Evolutionary conservation across 2,329 filamentous ascomycete genomes (phyloP).

Genomic region (Monilinia polystroma): DNA sequence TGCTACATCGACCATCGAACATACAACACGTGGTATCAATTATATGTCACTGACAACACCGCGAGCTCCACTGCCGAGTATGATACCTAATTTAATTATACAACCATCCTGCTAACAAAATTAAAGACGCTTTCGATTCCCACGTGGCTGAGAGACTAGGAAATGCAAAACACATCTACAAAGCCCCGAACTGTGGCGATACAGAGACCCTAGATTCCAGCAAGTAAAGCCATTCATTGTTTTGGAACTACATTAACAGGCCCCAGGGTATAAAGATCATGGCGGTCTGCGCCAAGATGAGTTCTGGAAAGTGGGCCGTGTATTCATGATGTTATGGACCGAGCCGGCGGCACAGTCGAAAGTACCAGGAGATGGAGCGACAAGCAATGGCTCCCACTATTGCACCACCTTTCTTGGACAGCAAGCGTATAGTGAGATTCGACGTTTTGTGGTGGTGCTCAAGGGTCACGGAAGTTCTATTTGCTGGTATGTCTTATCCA

Average conservation of each 20-base stretch:
- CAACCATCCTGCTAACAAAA: not conserved
- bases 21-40: not conserved
- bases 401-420: slow-evolving; percentile 25
- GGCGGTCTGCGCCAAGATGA: not conserved
- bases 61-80: not conserved
- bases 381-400: slow-evolving; percentile 23
- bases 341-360: slow-evolving; percentile 29
- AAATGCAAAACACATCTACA: not conserved
- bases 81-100: not conserved
- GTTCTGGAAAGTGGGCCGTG: slow-evolving; percentile 32
- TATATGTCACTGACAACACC: not conserved
- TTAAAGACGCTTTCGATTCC: not conserved
- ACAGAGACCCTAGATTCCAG: slow-evolving; percentile 1
- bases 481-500: slow-evolving; percentile 26
- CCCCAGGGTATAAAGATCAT: not conserved
- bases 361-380: slow-evolving; percentile 5
- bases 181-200: not conserved
- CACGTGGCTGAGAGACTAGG: not conserved
- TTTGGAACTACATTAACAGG: not conserved
- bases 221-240: not conserved
- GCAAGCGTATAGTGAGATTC: slow-evolving; percentile 31
- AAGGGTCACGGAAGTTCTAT: slow-evolving; percentile 31
- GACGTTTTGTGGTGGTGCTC: slow-evolving; percentile 33
- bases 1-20: not conserved
- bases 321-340: slow-evolving; percentile 36